These are phyloP conservation scores for Capsicum chinense DNA, from an alignment of 257 asterid genomes.

Conservation along the genomic window DNA sequence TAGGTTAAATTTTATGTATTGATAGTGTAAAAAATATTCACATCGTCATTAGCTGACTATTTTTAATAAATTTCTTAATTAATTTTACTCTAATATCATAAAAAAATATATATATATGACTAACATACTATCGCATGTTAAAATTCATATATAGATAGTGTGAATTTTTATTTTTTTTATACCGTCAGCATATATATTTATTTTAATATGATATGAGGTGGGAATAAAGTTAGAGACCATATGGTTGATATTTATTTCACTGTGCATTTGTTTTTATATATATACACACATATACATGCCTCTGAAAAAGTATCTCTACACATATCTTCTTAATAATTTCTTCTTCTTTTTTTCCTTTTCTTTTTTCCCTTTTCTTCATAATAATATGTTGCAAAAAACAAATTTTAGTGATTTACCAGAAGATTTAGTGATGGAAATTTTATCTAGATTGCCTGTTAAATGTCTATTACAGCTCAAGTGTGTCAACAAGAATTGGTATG, in stretches of 20 bases:
- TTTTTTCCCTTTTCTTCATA: not conserved
- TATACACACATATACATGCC: not conserved
- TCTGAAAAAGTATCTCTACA: not conserved
- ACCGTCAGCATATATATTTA: not conserved
- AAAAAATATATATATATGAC: not conserved
- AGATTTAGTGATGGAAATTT: constrained; percentile 46
- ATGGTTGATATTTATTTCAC: not conserved
- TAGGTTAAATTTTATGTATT: not conserved
- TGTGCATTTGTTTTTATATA: not conserved
- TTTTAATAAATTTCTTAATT: not conserved
- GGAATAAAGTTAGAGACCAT: not conserved
- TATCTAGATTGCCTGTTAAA: constrained; percentile 45
- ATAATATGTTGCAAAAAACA: not conserved
- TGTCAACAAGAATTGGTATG: constrained; percentile 48
- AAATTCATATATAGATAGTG: not conserved
- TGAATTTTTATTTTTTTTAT: not conserved
- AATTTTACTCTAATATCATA: not conserved
- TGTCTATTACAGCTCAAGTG: constrained; percentile 43
- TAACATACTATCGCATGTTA: not conserved
- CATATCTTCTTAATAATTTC: not conserved
- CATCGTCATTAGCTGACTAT: no score
- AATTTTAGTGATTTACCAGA: constrained; percentile 34
- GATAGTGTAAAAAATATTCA: not conserved
- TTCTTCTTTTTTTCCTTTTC: not conserved
- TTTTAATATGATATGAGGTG: not conserved